These are phyloP conservation scores for Paecilomyces fulvus DNA, from an alignment of 2,329 filamentous ascomycete genomes.

Conservation along the genomic window DNA sequence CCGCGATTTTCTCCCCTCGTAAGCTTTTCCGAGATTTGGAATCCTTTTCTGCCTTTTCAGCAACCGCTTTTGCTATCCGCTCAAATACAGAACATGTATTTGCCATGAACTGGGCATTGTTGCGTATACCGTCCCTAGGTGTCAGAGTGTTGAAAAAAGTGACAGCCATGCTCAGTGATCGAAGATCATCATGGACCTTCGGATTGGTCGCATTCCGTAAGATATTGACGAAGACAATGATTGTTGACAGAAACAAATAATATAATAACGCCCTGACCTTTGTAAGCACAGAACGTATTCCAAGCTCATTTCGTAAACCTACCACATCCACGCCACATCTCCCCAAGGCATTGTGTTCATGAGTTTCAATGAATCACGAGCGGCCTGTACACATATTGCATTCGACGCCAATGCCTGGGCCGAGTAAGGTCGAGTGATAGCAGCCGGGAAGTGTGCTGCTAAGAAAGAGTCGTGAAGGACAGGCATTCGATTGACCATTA, in stretches of 20 bases:
- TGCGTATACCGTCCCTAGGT: constrained; percentile 67
- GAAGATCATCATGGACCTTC: constrained; percentile 71
- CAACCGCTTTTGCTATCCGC: constrained; percentile 74
- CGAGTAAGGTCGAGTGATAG: constrained; percentile 24
- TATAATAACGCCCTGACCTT: constrained; percentile 67
- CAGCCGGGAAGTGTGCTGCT: constrained; percentile 74
- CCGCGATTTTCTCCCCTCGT: not conserved
- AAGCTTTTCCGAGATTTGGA: constrained; percentile 1
- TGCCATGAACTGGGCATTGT: constrained; percentile 82
- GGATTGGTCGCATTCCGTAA: constrained; percentile 81
- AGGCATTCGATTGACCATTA: constrained; percentile 93
- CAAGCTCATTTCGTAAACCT: constrained; percentile 25
- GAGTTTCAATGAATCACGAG: constrained; percentile 79
- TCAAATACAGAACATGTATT: constrained; percentile 86
- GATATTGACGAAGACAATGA: constrained; percentile 88
- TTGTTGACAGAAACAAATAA: constrained; percentile 84
- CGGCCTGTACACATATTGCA: constrained; percentile 78
- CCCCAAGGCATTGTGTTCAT: constrained; percentile 92
- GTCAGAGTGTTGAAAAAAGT: constrained; percentile 78
- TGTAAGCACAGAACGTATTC: not conserved
- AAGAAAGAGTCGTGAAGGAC: constrained; percentile 87
- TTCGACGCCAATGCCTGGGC: constrained; percentile 74
- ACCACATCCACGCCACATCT: constrained; percentile 91
- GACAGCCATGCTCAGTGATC: constrained; percentile 80
- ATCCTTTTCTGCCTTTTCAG: constrained; percentile 82